phyloP scores from a whole-genome alignment of 2,329 filamentous ascomycete genomes.

The Alternaria consortialis region DNA sequence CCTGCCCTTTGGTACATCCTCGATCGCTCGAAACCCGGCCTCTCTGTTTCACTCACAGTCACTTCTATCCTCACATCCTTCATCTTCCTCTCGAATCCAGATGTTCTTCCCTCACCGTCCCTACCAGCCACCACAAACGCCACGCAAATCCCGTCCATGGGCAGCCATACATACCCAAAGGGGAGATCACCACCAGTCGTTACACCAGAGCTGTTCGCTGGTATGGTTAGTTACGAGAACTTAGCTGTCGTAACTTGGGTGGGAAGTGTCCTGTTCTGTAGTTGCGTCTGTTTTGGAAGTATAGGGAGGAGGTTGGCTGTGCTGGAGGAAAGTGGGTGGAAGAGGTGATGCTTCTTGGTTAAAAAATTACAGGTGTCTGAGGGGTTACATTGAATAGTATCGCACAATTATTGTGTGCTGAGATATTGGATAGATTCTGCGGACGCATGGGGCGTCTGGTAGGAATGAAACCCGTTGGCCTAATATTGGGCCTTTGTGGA shows the following conservation, averaged over 20 bases:
- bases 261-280: conserved; percentile 92
- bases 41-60: conserved; percentile 78
- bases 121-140: conserved; percentile 34
- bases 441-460: background rate
- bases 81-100: conserved; percentile 77
- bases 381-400: background rate
- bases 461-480: background rate
- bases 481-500: background rate
- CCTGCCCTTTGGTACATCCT: conserved; percentile 96
- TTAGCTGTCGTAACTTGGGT: conserved; percentile 86
- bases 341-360: conserved; percentile 3
- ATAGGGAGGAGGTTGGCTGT: conserved; percentile 80
- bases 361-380: too few species aligned
- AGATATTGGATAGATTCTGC: background rate
- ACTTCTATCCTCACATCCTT: conserved; percentile 77
- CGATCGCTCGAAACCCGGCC: conserved; percentile 85
- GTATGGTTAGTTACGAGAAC: conserved; percentile 68
- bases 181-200: conserved; percentile 4
- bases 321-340: conserved; percentile 32
- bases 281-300: conserved; percentile 94
- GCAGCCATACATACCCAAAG: conserved; percentile 12
- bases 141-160: conserved; percentile 27
- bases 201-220: conserved; percentile 55
- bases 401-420: background rate
- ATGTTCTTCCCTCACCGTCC: conserved; percentile 70